These are phyloP conservation scores for Gossypium laxum DNA, from an alignment of 441 rosid genomes.

Conservation along the genomic window DNA sequence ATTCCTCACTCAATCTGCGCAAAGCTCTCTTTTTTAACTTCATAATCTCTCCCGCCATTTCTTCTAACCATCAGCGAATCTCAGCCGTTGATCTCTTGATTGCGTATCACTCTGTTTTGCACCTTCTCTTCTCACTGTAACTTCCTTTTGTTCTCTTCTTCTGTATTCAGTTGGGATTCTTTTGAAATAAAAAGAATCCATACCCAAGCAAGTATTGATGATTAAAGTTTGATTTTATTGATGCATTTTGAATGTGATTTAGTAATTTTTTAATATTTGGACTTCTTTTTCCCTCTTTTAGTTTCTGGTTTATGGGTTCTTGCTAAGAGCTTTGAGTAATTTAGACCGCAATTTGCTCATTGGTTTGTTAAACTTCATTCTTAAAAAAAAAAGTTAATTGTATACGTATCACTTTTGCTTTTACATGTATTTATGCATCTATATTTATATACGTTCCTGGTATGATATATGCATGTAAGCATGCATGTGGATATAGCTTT, in stretches of 20 bases:
- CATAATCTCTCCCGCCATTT: conserved; percentile 19
- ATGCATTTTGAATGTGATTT: neutral
- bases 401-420: neutral
- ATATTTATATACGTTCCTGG: neutral
- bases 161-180: neutral
- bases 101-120: neutral
- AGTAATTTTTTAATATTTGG: neutral
- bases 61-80: neutral
- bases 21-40: neutral
- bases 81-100: neutral
- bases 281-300: neutral
- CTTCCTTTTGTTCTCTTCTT: neutral
- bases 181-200: neutral
- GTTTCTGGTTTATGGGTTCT: neutral
- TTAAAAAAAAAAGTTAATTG: neutral
- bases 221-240: neutral
- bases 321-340: neutral
- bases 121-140: neutral
- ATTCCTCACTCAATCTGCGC: conserved; percentile 9
- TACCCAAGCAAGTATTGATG: neutral
- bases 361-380: neutral
- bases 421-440: neutral
- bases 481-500: neutral
- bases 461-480: too few relatives aligned
- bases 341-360: neutral